Percentiles rank a stretch among this genome's conserved stretches.
Conservation (phyloP, 192 early-diverging fungal genomes). For the Funneliformis mosseae region DNA sequence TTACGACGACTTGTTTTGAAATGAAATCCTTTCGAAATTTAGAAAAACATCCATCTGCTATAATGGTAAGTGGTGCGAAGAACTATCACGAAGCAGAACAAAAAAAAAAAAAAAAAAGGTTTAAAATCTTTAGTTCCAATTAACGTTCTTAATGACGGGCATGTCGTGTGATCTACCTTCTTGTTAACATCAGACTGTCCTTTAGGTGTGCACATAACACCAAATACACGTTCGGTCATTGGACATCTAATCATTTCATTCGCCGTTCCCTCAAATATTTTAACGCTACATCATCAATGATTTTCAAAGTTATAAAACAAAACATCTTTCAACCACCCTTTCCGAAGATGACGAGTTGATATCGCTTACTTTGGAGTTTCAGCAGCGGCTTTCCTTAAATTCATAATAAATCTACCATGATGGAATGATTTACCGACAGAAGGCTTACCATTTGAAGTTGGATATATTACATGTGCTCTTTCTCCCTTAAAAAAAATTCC, state of each 20-base stretch:
- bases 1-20: conserved; percentile 50
- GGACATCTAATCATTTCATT: conserved; percentile 60
- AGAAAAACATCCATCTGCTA: conserved; percentile 94
- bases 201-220: conserved; percentile 56
- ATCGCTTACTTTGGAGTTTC: conserved; percentile 60
- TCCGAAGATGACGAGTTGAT: background rate
- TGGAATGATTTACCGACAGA: conserved; percentile 83
- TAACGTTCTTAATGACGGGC: background rate
- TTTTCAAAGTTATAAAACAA: background rate
- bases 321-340: background rate
- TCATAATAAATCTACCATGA: conserved; percentile 91
- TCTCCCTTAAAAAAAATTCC: conserved; percentile 70
- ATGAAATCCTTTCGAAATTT: conserved; percentile 85
- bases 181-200: conserved; percentile 21
- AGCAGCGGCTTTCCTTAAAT: conserved; percentile 70
- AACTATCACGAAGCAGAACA: conserved; percentile 34
- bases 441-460: conserved; percentile 47
- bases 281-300: conserved; percentile 57
- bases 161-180: background rate
- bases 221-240: conserved; percentile 53
- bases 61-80: conserved; percentile 80
- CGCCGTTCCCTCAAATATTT: conserved; percentile 76
- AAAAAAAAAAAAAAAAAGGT: background rate
- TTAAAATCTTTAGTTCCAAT: background rate
- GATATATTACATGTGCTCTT: conserved; percentile 74